Evolutionary conservation across 2,329 filamentous ascomycete species (phyloP), one percentile per base, ranked within the genome.

Genomic region (Anthostomella pinea): DNA sequence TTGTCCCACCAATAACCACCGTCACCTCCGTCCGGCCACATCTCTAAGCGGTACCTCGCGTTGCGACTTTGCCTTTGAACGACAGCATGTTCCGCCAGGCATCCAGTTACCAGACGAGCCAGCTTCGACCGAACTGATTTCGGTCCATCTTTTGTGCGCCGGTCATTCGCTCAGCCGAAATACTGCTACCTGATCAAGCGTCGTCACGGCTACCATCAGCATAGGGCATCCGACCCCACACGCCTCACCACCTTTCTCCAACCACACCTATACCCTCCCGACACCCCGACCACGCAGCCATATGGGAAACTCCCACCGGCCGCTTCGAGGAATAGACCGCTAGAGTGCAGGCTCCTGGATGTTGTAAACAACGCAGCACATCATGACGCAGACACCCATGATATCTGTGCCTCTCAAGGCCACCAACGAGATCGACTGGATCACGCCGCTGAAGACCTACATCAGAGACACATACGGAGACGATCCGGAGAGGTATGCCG

Each of bases 401-500:
- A 83, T 97, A 55, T 94, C 89, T 55, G 83, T 84, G 75, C 91
- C 91, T 61, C 77, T 96, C 57, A 97, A 85, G 79, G 78, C 78
- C 35, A 98, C 93, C 49, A 95, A 90, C 74, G 93, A 98, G 72
- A 95, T 98, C 62, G 93, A 98, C 76, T 98, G 93, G 93, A 77
- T 97, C 49, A 75, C 77, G 30, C 93, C 93, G 30, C 75, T 98
- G 51, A 97, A 97, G 71, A 73, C 76, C 48, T 96, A 97, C 70
- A 98, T 98, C 56, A 80, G 89, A 50, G 78, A 89, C 53, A 94
- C 85, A 16, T 96, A 98, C 63, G 90, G 90, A 62, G 93, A 98
- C 66, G 91, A 97, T 61, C 91, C 93, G 18, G 93, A 98, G 64
- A 81, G 88, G 53, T 98, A 98, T 70, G 79, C 83, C 35, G 89